Evolutionary conservation across 2,329 filamentous ascomycete species (phyloP), one percentile per base, ranked within the genome.

Genomic region (Ceratocystis colombiana): DNA sequence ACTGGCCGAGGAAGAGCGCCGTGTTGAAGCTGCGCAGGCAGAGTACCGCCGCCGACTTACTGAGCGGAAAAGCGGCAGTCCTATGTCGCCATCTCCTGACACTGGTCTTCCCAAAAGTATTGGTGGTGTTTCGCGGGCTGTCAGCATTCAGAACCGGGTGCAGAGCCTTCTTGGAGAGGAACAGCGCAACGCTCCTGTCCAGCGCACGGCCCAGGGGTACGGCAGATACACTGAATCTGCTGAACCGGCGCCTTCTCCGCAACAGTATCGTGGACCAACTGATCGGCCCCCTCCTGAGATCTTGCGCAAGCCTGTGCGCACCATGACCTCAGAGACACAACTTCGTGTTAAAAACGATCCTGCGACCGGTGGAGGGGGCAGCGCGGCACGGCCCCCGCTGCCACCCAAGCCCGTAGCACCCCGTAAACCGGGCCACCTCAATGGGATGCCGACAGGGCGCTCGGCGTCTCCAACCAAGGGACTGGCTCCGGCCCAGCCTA

Each of bases 71-170:
- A 79, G 78, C 55, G 76, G 77, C 30, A 73, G 75, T 7, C 55
- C 62, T 1, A 73, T 50, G 5, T 55, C 67, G 12, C 70, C 74
- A 20, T 71, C 72, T 1, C 73, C 74, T 37, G 76, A 74, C 55
- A 74, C 76, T 5, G 74, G 73, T 22, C 76, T 76, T 66, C 83
- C 80, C 66, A 84, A 80, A 74, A 81, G 76, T 72, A 81, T 81
- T 72, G 83, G 80, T n/a, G 79, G 81, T 61, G 76, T 83, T 2
- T 84, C 84, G 15, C 80, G 86, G 53, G 90, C 91, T 20, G 83
- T 86, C n/a, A 89, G 87, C 30, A 99, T 99, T 71, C 91, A 97
- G 74, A 91, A 89, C 72, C 87, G 93, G 69, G 90, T 99, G 65
- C 89, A 95, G 77, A 90, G 84, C 62, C 79, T 97, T 62, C 78